Conservation (phyloP, 345 rosid genomes). For the Aegle marmelos region DNA sequence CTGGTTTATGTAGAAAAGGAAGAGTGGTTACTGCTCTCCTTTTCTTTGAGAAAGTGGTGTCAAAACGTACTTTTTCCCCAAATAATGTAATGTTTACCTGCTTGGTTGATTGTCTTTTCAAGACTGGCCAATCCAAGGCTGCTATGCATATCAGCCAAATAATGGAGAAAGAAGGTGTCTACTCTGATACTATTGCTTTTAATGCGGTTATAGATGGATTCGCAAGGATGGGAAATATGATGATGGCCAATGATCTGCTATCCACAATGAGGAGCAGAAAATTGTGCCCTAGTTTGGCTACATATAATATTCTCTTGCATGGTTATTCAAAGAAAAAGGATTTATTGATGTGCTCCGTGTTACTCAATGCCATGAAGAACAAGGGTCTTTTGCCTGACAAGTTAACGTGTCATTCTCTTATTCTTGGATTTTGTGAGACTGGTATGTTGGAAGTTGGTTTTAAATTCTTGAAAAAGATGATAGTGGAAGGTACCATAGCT, state of each 20-base stretch:
- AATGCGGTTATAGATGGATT: slow-evolving; percentile 57
- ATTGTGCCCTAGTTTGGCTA: slow-evolving; percentile 49
- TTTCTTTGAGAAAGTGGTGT: slow-evolving; percentile 46
- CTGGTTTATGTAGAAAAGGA: slow-evolving; percentile 68
- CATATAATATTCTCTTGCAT: slow-evolving; percentile 77
- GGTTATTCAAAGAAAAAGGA: slow-evolving; percentile 64
- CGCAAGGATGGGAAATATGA: slow-evolving; percentile 65
- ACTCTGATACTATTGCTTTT: slow-evolving; percentile 50
- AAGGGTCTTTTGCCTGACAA: slow-evolving; percentile 56
- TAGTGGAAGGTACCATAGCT: slow-evolving; percentile 45
- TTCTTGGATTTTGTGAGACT: slow-evolving; percentile 63
- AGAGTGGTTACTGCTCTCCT: slow-evolving; percentile 68
- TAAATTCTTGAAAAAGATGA: slow-evolving; percentile 56
- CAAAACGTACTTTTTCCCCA: slow-evolving; percentile 37
- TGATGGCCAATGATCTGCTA: slow-evolving; percentile 35
- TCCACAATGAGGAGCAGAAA: slow-evolving; percentile 35
- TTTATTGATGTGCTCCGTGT: slow-evolving; percentile 37
- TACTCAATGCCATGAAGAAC: slow-evolving; percentile 46
- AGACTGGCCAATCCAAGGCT: slow-evolving; percentile 60
- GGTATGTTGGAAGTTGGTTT: slow-evolving; percentile 59
- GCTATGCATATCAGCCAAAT: slow-evolving; percentile 44
- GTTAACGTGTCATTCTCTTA: slow-evolving; percentile 61
- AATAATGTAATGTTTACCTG: slow-evolving; percentile 51
- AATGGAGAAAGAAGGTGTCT: slow-evolving; percentile 43
- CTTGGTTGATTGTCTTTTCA: slow-evolving; percentile 68